Evolutionary conservation across 257 asterid species (phyloP).

Genomic region (Coffea eugenioides): DNA sequence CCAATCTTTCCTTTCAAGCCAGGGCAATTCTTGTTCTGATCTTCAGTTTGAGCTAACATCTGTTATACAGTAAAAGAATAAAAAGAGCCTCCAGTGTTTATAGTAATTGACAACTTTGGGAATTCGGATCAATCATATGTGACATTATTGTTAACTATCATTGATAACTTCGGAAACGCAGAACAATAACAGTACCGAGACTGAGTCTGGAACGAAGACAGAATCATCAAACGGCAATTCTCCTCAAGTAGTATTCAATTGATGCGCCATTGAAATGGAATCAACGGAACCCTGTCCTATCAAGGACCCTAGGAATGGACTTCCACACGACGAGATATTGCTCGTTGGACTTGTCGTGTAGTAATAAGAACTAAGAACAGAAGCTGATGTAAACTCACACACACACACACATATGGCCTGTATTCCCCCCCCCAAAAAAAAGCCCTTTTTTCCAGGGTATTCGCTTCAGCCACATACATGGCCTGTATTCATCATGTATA

Average conservation of each 20-base stretch:
- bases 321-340: neutral
- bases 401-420: no score
- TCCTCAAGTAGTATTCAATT: neutral
- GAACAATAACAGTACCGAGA: no score
- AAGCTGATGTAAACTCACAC: slow-evolving; percentile 12
- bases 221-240: neutral
- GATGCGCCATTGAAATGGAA: neutral
- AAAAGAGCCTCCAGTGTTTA: no score
- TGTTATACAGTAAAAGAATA: no score
- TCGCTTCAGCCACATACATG: slow-evolving; percentile 13
- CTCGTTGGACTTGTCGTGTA: neutral
- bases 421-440: no score
- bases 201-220: neutral
- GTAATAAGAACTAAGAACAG: neutral
- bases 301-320: neutral
- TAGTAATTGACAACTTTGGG: no score
- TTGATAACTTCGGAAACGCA: no score
- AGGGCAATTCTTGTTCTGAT: no score
- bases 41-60: no score
- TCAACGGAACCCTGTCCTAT: neutral
- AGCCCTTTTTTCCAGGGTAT: slow-evolving; percentile 9
- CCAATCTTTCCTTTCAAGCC: no score
- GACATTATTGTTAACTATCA: no score
- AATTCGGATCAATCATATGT: no score
- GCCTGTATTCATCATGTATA: slow-evolving; percentile 32